Base-by-base conservation (phyloP, 495 filamentous ascomycete genomes). In the Filosporella fistucella region DNA sequence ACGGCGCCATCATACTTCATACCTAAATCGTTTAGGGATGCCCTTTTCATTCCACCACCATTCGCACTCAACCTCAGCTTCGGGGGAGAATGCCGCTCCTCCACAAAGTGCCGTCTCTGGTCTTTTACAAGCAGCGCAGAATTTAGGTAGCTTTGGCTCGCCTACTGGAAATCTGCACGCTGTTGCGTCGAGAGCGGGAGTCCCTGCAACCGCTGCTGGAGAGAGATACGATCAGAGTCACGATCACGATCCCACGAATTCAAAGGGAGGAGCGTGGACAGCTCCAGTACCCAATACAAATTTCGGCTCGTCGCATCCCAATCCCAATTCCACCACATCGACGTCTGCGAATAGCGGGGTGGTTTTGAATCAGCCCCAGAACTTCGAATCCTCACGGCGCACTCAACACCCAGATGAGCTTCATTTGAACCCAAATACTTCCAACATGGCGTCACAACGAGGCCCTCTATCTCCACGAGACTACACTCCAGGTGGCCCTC, bases 321-420 rank as follows among this genome's bases (percentile, higher is more conserved):
- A 39, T 45, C 40, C 52, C 35, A 40, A 54, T 38, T 37, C 45
- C 38, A 32, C 22, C 33, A 43, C 39, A 18, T 13, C 45, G 1
- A 47, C 58, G 42, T 37, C 52, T 36, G 37, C 55, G 3, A 32
- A 21, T 22, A 44, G 22, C 38, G 52, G 42, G 23, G 36, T 35
- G 4, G 72, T 73, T 41, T 16, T 14, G 32, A 76, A 69, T 52
- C 65, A 68, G 21, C 51, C 65, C 33, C 70, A 69, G 52, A 60
- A 72, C 16, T 82, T 73, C 61, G 78, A 80, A 23, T 71, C 72
- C 21, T 68, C 75, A 30, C 71, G 80, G 55, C 70, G 79, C 55
- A 60, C 68, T 38, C 72, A 81, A 39, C 70, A 75, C 37, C 71
- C 77, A 51, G 88, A 91, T 55, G 88, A 94, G 69, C 74, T 91